These are phyloP conservation scores for Coemansia sp. DNA, from an alignment of 192 early-diverging fungal genomes.

Conservation along the genomic window DNA sequence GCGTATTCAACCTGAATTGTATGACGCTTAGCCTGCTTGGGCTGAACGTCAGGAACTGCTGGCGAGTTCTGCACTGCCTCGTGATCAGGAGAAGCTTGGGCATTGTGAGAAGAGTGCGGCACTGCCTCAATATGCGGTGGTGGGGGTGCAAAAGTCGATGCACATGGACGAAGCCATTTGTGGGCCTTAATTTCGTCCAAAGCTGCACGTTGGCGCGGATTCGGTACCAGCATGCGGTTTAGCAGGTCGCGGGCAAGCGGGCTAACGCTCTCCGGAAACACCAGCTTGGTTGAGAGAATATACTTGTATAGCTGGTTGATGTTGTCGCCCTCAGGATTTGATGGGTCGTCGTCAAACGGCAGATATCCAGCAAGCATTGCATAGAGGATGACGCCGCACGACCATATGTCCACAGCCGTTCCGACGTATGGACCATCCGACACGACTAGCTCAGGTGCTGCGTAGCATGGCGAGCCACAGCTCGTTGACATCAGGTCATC, in stretches of 20 bases:
- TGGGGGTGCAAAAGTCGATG: constrained; percentile 51
- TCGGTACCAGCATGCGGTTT: constrained; percentile 85
- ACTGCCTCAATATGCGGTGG: constrained; percentile 7
- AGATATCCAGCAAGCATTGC: constrained; percentile 89
- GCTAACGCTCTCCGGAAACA: constrained; percentile 86
- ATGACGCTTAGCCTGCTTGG: constrained; percentile 57
- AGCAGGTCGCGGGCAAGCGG: constrained; percentile 76
- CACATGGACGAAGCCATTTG: constrained; percentile 60
- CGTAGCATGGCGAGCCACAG: constrained; percentile 98
- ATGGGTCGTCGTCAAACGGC: constrained; percentile 88
- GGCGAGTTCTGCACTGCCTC: constrained; percentile 29
- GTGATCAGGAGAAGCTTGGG: constrained; percentile 24
- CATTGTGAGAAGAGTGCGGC: constrained; percentile 2
- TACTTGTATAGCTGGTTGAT: constrained; percentile 82
- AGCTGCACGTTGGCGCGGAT: constrained; percentile 72
- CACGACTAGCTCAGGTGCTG: constrained; percentile 98
- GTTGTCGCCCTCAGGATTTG: constrained; percentile 87
- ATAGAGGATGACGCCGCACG: constrained; percentile 95
- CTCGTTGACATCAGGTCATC: constrained; percentile 88
- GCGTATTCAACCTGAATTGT: constrained; percentile 62
- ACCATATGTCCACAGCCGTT: constrained; percentile 96
- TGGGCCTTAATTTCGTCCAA: constrained; percentile 78
- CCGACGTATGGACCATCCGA: constrained; percentile 95
- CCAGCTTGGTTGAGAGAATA: constrained; percentile 75
- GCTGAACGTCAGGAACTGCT: constrained; percentile 36